A percentile compares a stretch with the other conserved stretches of the same genome.
phyloP scores from a whole-genome alignment of 306 rosid genomes.

The Calophaca sinica region DNA sequence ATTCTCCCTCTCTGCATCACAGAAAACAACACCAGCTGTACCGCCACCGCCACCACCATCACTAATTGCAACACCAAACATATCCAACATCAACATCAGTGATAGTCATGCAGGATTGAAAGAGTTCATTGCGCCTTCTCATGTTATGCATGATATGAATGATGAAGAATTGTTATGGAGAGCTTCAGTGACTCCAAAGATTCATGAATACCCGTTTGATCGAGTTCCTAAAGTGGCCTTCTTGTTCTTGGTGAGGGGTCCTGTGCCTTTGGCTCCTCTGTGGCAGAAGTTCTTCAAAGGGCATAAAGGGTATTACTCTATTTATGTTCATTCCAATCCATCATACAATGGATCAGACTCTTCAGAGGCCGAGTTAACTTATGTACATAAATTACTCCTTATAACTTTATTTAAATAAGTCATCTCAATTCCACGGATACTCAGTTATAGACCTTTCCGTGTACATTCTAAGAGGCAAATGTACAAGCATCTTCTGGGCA shows the following conservation, averaged over 20 bases:
- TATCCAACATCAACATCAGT: neutral
- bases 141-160: slow-evolving; percentile 59
- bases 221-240: slow-evolving; percentile 80
- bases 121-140: slow-evolving; percentile 55
- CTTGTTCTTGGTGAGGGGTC: slow-evolving; percentile 75
- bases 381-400: no score
- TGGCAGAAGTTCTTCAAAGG: slow-evolving; percentile 83
- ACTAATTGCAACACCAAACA: slow-evolving; percentile 2
- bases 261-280: slow-evolving; percentile 63
- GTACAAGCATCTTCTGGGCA: slow-evolving; percentile 15
- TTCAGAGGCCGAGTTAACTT: slow-evolving; percentile 51
- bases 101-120: slow-evolving; percentile 45
- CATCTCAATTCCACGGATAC: neutral
- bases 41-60: neutral
- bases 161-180: slow-evolving; percentile 78
- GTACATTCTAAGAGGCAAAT: slow-evolving; percentile 4
- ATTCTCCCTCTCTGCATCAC: slow-evolving; percentile 49
- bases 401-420: no score
- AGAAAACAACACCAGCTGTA: slow-evolving; percentile 3
- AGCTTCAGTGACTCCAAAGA: slow-evolving; percentile 71
- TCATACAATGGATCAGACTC: slow-evolving; percentile 51
- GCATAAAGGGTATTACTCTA: slow-evolving; percentile 65
- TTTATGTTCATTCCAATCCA: slow-evolving; percentile 81
- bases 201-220: slow-evolving; percentile 53
- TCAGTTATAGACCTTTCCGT: neutral